A percentile compares a stretch with the other conserved stretches of the same genome.
Conservation (phyloP, 164 flowering plant species). For the Vitis labrusca region DNA sequence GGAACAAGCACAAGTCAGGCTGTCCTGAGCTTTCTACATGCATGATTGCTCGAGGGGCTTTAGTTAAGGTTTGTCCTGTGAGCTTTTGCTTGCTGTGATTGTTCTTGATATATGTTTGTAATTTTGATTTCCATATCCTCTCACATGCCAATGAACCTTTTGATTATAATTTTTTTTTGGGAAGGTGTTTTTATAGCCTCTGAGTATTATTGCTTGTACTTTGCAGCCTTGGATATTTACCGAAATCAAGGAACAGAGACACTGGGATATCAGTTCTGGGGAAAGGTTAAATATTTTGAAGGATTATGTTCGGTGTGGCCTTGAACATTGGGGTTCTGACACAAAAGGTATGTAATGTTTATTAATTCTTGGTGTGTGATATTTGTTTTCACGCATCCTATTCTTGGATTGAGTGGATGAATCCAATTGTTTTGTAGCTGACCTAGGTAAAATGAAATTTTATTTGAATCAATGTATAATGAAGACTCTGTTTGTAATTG, state of each 20-base stretch:
- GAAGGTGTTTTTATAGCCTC: background rate
- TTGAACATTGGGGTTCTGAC: slow-evolving; percentile 99
- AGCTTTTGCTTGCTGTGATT: background rate
- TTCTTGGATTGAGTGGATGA: too few species aligned
- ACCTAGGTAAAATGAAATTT: too few species aligned
- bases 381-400: too few species aligned
- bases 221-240: slow-evolving; percentile 98
- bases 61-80: slow-evolving; percentile 63
- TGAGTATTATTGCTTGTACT: slow-evolving; percentile 9
- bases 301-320: slow-evolving; percentile 82
- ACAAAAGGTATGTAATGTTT: slow-evolving; percentile 61
- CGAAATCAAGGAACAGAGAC: slow-evolving; percentile 95
- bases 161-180: background rate
- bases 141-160: too few species aligned
- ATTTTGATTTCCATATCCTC: background rate
- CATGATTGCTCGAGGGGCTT: slow-evolving; percentile 94
- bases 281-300: slow-evolving; percentile 74
- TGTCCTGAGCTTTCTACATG: slow-evolving; percentile 78
- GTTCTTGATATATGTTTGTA: background rate
- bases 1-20: slow-evolving; percentile 72
- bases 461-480: too few species aligned
- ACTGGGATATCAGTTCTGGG: slow-evolving; percentile 95
- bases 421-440: too few species aligned
- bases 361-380: background rate
- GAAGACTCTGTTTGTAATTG: too few species aligned